phyloP scores from a whole-genome alignment of 805 yeast genomes.

The Candida tammaniensis region DNA sequence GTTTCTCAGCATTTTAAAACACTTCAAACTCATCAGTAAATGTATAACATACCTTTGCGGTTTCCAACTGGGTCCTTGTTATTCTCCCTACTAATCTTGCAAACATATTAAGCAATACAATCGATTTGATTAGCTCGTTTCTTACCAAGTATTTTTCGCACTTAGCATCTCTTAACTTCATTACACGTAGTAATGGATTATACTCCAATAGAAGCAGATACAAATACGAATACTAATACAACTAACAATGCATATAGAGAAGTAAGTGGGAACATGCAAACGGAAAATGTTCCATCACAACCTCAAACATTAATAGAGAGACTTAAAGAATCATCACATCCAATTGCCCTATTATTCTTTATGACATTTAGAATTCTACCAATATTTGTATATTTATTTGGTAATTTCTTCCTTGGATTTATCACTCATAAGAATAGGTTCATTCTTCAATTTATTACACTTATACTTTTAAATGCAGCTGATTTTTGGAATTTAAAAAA shows the following conservation, averaged over 20 bases:
- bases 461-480: slow-evolving; percentile 73
- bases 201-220: slow-evolving; percentile 32
- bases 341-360: slow-evolving; percentile 68
- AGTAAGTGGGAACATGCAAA: too few species aligned
- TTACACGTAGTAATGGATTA: slow-evolving; percentile 17
- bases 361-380: slow-evolving; percentile 64
- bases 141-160: not conserved
- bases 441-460: slow-evolving; percentile 74
- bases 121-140: too few species aligned
- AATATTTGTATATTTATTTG: slow-evolving; percentile 64
- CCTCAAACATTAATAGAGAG: slow-evolving; percentile 15
- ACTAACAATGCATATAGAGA: too few species aligned
- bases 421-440: slow-evolving; percentile 44
- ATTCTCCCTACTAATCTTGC: slow-evolving; percentile 33
- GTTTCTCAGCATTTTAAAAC: not conserved
- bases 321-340: slow-evolving; percentile 73
- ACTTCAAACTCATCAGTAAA: not conserved
- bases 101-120: slow-evolving; percentile 17
- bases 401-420: slow-evolving; percentile 57
- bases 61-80: slow-evolving; percentile 43
- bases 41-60: slow-evolving; percentile 42
- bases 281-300: not conserved
- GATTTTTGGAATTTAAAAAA: slow-evolving; percentile 95
- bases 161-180: not conserved
- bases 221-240: too few species aligned